These are phyloP conservation scores for Sordariomycetes sp. DNA, from an alignment of 2,329 filamentous ascomycete species.

Conservation along the genomic window DNA sequence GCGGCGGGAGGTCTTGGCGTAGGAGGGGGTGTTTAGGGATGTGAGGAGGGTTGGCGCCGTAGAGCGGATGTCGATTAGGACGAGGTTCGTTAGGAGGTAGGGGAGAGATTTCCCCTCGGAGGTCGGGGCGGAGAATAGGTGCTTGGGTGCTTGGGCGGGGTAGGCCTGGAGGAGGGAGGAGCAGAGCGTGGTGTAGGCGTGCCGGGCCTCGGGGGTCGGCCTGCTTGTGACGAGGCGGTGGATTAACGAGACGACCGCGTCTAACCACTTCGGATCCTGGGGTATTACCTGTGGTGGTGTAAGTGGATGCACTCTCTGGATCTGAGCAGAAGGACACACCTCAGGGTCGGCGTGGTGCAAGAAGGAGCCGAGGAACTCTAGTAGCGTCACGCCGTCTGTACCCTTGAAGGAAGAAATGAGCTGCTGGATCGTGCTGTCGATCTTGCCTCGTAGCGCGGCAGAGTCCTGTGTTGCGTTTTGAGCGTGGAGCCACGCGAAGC, in stretches of 20 bases:
- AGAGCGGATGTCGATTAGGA: conserved; percentile 52
- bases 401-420: conserved; percentile 40
- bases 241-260: conserved; percentile 30
- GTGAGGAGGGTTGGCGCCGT: conserved; percentile 46
- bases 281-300: conserved; percentile 28
- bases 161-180: conserved; percentile 44
- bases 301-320: background rate
- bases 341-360: conserved; percentile 32
- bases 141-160: conserved; percentile 25
- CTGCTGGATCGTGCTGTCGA: conserved; percentile 31
- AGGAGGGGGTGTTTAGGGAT: conserved; percentile 40
- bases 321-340: conserved; percentile 17
- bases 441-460: conserved; percentile 18
- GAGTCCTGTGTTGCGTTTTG: conserved; percentile 18
- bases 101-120: conserved; percentile 38
- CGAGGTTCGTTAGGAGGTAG: conserved; percentile 49
- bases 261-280: conserved; percentile 38
- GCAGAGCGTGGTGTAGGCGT: conserved; percentile 45
- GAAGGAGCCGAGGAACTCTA: conserved; percentile 40
- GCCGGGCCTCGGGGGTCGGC: conserved; percentile 39
- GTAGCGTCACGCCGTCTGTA: conserved; percentile 46
- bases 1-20: conserved; percentile 34
- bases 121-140: conserved; percentile 37
- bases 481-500: conserved; percentile 41
- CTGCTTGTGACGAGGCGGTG: conserved; percentile 38